phyloP scores from a whole-genome alignment of 495 filamentous ascomycete genomes.

The Xylaria cubensis region DNA sequence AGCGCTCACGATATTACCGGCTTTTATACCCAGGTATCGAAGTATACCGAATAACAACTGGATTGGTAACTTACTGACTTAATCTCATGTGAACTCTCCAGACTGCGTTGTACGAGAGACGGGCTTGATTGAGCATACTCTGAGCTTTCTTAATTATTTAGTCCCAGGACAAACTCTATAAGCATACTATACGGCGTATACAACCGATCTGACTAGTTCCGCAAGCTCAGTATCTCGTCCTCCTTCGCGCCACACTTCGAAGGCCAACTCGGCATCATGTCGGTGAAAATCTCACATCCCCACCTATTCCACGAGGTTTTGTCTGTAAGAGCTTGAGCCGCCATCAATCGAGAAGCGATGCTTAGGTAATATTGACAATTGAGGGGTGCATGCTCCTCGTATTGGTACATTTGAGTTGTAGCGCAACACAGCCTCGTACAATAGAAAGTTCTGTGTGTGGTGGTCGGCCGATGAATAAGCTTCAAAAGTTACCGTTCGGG shows the following conservation, averaged over 20 bases:
- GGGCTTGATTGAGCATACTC: neutral
- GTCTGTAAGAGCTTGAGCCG: neutral
- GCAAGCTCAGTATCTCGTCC: neutral
- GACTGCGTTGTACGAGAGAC: too few species aligned
- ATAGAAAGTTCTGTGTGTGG: too few species aligned
- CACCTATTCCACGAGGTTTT: neutral
- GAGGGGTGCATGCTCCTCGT: neutral
- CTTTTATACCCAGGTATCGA: constrained; percentile 19
- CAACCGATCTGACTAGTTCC: neutral
- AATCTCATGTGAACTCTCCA: neutral
- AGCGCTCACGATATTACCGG: neutral
- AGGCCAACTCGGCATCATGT: constrained; percentile 9
- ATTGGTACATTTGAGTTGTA: neutral
- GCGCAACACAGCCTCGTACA: neutral
- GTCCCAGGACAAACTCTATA: neutral
- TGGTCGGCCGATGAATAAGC: neutral
- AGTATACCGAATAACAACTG: neutral
- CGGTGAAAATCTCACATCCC: constrained; percentile 1
- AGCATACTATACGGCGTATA: neutral
- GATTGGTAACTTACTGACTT: neutral
- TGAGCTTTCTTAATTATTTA: neutral
- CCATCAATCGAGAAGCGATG: neutral
- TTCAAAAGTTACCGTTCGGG: neutral
- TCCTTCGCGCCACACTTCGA: neutral
- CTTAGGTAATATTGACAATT: neutral